Evolutionary conservation across 352 stramenopile species (phyloP).

Genomic region (Pythium folliculosum): DNA sequence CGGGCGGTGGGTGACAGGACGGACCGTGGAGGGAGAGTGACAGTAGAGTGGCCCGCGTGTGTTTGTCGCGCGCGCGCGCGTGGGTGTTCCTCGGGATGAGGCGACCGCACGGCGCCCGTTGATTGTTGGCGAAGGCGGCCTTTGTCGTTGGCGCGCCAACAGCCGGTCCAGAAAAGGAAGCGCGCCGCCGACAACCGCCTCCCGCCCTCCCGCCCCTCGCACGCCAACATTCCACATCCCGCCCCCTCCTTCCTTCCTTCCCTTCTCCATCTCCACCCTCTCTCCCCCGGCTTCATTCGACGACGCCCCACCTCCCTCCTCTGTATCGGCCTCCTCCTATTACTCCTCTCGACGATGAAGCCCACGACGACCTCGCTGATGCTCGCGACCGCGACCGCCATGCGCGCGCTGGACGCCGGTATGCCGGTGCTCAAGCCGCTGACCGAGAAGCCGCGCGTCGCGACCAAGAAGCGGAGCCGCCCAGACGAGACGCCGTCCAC

Average conservation of each 20-base stretch:
- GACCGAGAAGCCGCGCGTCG: slow-evolving; percentile 10
- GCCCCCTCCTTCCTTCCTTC: slow-evolving; percentile 1
- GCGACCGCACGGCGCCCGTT: slow-evolving; percentile 10
- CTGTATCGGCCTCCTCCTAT: no score
- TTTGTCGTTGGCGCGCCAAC: slow-evolving; percentile 25
- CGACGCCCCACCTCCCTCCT: no score
- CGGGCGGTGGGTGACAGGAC: slow-evolving; percentile 22
- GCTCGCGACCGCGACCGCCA: slow-evolving; percentile 21
- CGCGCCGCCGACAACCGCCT: slow-evolving; percentile 14
- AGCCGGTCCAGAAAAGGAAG: slow-evolving; percentile 34
- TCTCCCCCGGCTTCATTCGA: neutral
- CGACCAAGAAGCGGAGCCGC: slow-evolving; percentile 20
- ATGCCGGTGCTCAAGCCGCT: slow-evolving; percentile 13
- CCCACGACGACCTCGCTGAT: slow-evolving; percentile 12
- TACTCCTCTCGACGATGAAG: neutral
- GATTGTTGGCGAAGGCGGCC: slow-evolving; percentile 19
- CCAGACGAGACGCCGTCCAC: neutral
- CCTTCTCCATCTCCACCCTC: neutral
- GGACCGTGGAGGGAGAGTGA: slow-evolving; percentile 24
- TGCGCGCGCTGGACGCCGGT: slow-evolving; percentile 13
- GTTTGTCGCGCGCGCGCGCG: slow-evolving; percentile 27
- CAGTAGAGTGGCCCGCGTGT: slow-evolving; percentile 26
- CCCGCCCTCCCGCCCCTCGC: neutral
- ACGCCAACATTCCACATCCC: slow-evolving; percentile 16
- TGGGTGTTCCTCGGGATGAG: slow-evolving; percentile 27